Evolutionary conservation across 345 rosid species (phyloP).

Genomic region (Hibiscus trionum): DNA sequence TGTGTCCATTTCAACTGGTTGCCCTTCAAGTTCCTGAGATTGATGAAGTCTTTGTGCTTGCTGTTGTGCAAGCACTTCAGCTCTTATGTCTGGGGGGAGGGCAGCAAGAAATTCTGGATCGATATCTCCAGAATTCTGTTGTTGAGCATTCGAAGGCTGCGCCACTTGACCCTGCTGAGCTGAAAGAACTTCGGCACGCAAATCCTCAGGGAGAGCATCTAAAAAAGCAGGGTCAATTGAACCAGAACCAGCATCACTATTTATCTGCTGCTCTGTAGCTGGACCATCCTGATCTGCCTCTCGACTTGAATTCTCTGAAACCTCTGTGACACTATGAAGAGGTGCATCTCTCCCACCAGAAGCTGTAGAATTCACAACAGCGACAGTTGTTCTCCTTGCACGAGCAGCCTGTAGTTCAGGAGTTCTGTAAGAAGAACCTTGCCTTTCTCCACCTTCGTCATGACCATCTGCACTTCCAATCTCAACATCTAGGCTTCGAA

Average conservation of each 20-base stretch:
- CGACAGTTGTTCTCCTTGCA: constrained; percentile 52
- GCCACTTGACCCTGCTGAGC: constrained; percentile 82
- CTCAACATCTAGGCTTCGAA: constrained; percentile 94
- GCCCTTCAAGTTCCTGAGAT: constrained; percentile 96
- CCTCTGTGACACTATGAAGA: constrained; percentile 89
- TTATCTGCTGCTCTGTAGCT: constrained; percentile 54
- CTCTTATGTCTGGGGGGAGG: constrained; percentile 93
- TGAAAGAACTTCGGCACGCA: constrained; percentile 94
- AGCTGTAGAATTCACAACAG: constrained; percentile 47
- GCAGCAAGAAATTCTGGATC: constrained; percentile 99
- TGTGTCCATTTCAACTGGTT: constrained; percentile 99
- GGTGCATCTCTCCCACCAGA: constrained; percentile 62
- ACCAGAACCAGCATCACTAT: constrained; percentile 56
- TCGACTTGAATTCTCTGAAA: constrained; percentile 76
- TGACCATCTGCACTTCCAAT: constrained; percentile 99
- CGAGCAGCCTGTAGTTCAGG: constrained; percentile 55
- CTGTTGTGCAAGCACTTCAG: constrained; percentile 92
- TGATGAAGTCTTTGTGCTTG: constrained; percentile 89
- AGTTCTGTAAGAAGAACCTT: constrained; percentile 56
- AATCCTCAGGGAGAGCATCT: constrained; percentile 95
- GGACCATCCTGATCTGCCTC: constrained; percentile 81
- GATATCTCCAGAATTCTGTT: constrained; percentile 70
- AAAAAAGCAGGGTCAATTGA: constrained; percentile 95
- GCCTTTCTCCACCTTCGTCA: constrained; percentile 82
- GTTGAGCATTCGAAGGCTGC: constrained; percentile 63